Evolutionary conservation across 441 rosid species (phyloP).

Genomic region (Melastoma candidum): DNA sequence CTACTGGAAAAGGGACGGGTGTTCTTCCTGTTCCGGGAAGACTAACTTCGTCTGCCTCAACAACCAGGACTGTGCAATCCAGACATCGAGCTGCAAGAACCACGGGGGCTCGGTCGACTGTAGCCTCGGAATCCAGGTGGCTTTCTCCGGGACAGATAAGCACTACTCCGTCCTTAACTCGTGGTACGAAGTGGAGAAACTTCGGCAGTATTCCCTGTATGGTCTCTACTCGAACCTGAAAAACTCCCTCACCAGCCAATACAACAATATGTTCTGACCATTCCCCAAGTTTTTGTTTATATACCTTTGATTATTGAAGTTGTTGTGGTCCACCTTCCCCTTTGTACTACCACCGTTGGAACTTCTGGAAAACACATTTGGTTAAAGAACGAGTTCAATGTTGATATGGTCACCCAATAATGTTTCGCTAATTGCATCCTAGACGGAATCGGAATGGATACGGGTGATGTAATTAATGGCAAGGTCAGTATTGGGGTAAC

Average conservation of each 20-base stretch:
- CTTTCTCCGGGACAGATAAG: slow-evolving; percentile 13
- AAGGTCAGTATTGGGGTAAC: too few species aligned
- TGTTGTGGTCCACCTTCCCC: too few species aligned
- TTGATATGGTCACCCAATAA: too few species aligned
- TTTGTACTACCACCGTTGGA: too few species aligned
- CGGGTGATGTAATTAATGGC: too few species aligned
- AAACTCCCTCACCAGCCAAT: slow-evolving; percentile 5
- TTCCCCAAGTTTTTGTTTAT: not conserved
- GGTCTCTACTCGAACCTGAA: slow-evolving; percentile 10
- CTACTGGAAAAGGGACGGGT: slow-evolving; percentile 10
- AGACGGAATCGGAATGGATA: too few species aligned
- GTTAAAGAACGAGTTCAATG: too few species aligned
- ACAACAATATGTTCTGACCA: slow-evolving; percentile 2
- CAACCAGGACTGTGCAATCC: slow-evolving; percentile 13
- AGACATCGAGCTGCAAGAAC: slow-evolving; percentile 6
- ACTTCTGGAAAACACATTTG: too few species aligned
- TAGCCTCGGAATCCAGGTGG: slow-evolving; percentile 10
- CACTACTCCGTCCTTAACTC: slow-evolving; percentile 12
- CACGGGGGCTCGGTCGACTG: slow-evolving; percentile 8
- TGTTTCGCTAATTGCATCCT: too few species aligned
- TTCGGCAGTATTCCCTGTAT: slow-evolving; percentile 13
- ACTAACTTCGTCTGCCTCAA: slow-evolving; percentile 9
- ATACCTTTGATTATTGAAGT: too few species aligned
- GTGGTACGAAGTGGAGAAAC: slow-evolving; percentile 16
- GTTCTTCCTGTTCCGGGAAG: slow-evolving; percentile 5